Evolutionary conservation across 345 rosid species (phyloP), one percentile per base, ranked within the genome.

Genomic region (Conringia planisiliqua): DNA sequence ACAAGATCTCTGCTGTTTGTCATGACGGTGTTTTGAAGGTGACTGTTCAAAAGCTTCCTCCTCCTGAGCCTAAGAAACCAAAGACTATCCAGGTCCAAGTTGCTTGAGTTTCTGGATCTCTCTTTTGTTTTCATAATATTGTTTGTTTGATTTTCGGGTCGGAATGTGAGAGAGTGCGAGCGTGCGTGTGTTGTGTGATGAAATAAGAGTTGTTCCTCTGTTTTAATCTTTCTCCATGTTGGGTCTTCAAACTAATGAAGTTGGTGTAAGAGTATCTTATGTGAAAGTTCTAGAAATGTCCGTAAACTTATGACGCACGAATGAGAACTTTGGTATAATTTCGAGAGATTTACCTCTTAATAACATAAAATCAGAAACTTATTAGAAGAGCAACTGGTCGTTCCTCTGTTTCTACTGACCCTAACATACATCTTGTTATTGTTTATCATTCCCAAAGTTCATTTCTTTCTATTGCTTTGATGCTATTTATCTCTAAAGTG

Each of bases 1-100:
- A 89, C 0, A 79, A 81, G 5, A 76, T 91, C 9, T 77, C 90
- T 10, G 97, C 94, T 0, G 86, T 77, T 52, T 89, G 87, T 72
- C 75, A 80, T n/a, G 96, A 91, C 1, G 94, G 98, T 24, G 92
- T 93, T 1, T 22, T 93, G 84, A 86, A 82, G 0, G 94, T 93
- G 0, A 89, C 94, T 0, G 88, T 93, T 12, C 79, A 82, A 85
- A 91, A 91, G 64, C 58, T 83, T 69, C 93, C 98, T 0, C 93
- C 98, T 3, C 96, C 98, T 3, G 88, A 93, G 80, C 96, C 92
- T 1, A 89, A 90, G 84, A 88, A 83, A 70, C 84, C 90, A 0
- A 86, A 82, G 84, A 90, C 86, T 0, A 82, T 92, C 13, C 82
- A 86, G 61, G 98, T 91, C 7, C 82, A 89, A 74, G 79, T 89